These are phyloP conservation scores for Pluteus cervinus DNA, from an alignment of 768 basidiomycete genomes.

Conservation along the genomic window DNA sequence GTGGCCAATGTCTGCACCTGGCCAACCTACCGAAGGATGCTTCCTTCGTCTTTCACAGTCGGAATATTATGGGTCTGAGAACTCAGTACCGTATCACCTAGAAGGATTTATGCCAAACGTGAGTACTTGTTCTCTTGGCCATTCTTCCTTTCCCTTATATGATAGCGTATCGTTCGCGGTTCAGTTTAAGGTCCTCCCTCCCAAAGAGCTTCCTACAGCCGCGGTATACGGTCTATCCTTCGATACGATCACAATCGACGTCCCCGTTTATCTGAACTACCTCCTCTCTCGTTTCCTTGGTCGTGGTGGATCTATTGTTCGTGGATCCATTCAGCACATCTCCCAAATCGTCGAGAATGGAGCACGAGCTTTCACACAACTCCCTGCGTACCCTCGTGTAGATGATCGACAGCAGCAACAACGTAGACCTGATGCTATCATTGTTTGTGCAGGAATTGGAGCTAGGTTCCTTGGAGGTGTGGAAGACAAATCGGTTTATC, in stretches of 20 bases:
- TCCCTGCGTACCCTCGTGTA: slow-evolving; percentile 18
- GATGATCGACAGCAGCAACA: no score
- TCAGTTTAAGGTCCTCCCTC: slow-evolving; percentile 26
- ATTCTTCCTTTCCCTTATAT: neutral
- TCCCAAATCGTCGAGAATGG: slow-evolving; percentile 48
- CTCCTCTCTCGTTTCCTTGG: slow-evolving; percentile 52
- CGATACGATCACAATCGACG: slow-evolving; percentile 59
- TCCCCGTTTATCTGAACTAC: slow-evolving; percentile 56
- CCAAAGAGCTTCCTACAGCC: slow-evolving; percentile 32
- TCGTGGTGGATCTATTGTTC: slow-evolving; percentile 46
- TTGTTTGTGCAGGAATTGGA: slow-evolving; percentile 67
- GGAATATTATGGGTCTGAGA: slow-evolving; percentile 43
- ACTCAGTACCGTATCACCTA: slow-evolving; percentile 30
- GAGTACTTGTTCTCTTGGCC: slow-evolving; percentile 10
- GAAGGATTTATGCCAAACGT: slow-evolving; percentile 46
- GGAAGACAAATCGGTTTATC: slow-evolving; percentile 63
- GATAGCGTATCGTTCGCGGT: neutral
- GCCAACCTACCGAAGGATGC: slow-evolving; percentile 45
- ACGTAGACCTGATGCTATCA: slow-evolving; percentile 54
- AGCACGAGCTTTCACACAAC: slow-evolving; percentile 12
- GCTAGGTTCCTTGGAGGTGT: slow-evolving; percentile 69
- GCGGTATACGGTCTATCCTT: slow-evolving; percentile 45
- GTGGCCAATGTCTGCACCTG: slow-evolving; percentile 63
- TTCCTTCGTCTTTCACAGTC: slow-evolving; percentile 60
- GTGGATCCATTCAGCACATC: slow-evolving; percentile 52